phyloP scores from a whole-genome alignment of 1,284 basidiomycete genomes.

The Moniliophthora roreri region DNA sequence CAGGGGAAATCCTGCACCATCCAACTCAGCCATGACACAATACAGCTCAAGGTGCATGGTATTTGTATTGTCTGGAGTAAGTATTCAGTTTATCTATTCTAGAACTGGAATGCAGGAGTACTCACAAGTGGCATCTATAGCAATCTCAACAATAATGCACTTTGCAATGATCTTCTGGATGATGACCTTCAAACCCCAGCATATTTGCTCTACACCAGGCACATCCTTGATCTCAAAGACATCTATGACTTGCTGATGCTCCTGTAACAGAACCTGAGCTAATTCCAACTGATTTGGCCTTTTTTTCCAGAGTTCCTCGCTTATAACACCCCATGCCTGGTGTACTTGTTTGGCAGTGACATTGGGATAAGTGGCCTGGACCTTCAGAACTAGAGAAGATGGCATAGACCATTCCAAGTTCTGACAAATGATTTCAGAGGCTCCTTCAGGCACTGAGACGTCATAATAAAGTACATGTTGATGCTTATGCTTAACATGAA shows the following conservation, averaged over 20 bases:
- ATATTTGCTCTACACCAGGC: neutral
- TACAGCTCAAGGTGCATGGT: conserved; percentile 26
- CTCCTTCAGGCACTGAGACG: neutral
- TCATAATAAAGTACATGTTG: conserved; percentile 1
- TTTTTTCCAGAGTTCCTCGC: conserved; percentile 12
- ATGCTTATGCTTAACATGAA: neutral
- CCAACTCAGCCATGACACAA: conserved; percentile 23
- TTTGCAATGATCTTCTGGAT: neutral
- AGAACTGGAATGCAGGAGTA: conserved; percentile 45
- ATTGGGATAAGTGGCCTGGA: conserved; percentile 1
- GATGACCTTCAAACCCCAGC: conserved; percentile 3
- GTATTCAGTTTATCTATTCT: neutral
- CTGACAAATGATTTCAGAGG: neutral
- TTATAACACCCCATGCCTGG: conserved; percentile 4
- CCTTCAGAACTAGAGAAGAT: neutral
- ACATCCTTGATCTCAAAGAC: neutral
- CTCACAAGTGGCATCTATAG: conserved; percentile 67
- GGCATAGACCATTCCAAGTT: neutral
- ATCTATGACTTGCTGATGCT: neutral
- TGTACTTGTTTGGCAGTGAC: conserved; percentile 6
- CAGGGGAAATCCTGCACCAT: conserved; percentile 26
- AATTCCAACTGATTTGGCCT: conserved; percentile 1
- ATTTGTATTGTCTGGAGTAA: conserved; percentile 21
- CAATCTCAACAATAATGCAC: conserved; percentile 16
- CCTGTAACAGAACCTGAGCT: conserved; percentile 1